These are phyloP conservation scores for Heracleum sosnowskyi DNA, from an alignment of 129 eudicot species.

Conservation along the genomic window DNA sequence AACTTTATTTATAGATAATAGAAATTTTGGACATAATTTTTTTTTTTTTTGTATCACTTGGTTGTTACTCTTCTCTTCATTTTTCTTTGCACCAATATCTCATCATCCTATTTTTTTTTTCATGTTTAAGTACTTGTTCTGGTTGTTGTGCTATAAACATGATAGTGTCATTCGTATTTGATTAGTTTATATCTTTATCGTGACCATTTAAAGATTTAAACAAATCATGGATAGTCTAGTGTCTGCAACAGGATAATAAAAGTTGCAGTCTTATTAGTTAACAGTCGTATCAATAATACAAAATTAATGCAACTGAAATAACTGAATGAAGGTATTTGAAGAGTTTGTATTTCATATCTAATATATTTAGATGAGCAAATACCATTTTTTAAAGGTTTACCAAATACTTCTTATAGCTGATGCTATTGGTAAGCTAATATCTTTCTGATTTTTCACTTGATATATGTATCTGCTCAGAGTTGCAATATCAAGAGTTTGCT, in stretches of 20 bases:
- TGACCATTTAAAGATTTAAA: not conserved
- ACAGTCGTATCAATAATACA: not conserved
- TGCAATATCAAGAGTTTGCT: constrained; percentile 17
- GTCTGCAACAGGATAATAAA: not conserved
- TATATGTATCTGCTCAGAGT: constrained; percentile 22
- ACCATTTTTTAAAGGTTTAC: not conserved
- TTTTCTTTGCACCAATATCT: not conserved
- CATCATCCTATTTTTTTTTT: not conserved
- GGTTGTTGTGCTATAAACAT: not conserved
- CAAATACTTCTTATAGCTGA: not conserved
- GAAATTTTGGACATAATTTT: not conserved
- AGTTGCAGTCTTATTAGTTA: not conserved
- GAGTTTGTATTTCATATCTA: not conserved
- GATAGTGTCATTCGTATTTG: not conserved
- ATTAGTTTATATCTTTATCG: not conserved
- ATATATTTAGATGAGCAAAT: not conserved
- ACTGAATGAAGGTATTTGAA: not conserved
- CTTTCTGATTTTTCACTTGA: constrained; percentile 4
- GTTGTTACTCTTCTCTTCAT: not conserved
- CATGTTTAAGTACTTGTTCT: not conserved
- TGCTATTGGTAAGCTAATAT: not conserved
- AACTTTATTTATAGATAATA: not conserved
- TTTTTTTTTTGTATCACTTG: not conserved
- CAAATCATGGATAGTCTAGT: not conserved
- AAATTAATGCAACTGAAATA: not conserved